These are phyloP conservation scores for Puccinia polysora DNA, from an alignment of 1,284 basidiomycete species.

Conservation along the genomic window DNA sequence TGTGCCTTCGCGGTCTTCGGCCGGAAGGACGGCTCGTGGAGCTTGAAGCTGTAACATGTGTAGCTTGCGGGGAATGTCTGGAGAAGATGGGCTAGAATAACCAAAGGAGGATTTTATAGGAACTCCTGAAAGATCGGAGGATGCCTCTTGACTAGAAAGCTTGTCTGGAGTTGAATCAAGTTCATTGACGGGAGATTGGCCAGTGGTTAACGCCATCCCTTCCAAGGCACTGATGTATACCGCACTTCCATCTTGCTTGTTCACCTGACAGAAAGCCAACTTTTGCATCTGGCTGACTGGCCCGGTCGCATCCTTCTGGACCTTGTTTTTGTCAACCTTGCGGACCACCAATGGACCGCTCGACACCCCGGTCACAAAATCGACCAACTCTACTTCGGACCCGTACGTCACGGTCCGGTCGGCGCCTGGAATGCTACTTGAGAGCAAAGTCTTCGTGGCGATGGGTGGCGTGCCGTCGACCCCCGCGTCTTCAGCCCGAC, in stretches of 20 bases:
- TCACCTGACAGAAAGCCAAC: slow-evolving; percentile 76
- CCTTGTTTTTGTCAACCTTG: slow-evolving; percentile 84
- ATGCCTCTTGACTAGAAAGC: slow-evolving; percentile 17
- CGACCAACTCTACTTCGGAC: slow-evolving; percentile 76
- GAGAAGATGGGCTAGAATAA: not conserved
- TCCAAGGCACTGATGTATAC: slow-evolving; percentile 42
- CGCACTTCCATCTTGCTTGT: slow-evolving; percentile 42
- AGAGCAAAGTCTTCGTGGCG: slow-evolving; percentile 44
- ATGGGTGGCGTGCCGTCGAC: slow-evolving; percentile 47
- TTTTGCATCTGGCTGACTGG: slow-evolving; percentile 96
- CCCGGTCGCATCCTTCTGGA: slow-evolving; percentile 68
- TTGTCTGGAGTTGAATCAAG: slow-evolving; percentile 15
- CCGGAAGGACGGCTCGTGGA: slow-evolving; percentile 19
- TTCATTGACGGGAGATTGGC: slow-evolving; percentile 2
- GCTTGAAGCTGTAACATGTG: slow-evolving; percentile 31
- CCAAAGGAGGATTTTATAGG: not conserved
- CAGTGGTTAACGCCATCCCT: slow-evolving; percentile 6
- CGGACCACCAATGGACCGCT: slow-evolving; percentile 83
- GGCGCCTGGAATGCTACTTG: slow-evolving; percentile 54
- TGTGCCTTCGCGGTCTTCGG: slow-evolving; percentile 61
- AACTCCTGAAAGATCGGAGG: slow-evolving; percentile 8
- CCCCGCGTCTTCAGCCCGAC: slow-evolving; percentile 49
- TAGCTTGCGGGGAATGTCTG: not conserved
- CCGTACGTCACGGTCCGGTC: slow-evolving; percentile 84
- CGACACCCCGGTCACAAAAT: slow-evolving; percentile 73